These are phyloP conservation scores for Adiantum capillusveneris DNA, from an alignment of 75 land plant species.

Conservation along the genomic window DNA sequence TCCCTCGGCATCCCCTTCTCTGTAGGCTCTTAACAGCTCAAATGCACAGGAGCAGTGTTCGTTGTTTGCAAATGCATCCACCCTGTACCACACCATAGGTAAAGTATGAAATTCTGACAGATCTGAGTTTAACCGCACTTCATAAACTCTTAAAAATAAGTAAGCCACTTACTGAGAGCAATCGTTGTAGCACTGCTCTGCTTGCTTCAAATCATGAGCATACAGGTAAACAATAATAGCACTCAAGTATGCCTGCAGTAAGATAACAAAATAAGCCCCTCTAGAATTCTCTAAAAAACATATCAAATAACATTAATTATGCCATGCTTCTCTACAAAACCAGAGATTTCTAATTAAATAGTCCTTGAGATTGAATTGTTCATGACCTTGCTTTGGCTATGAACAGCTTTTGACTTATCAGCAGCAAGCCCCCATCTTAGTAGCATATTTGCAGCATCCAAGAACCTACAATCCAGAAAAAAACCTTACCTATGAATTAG, in stretches of 20 bases:
- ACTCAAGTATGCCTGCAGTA: constrained; percentile 81
- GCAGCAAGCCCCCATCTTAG: constrained; percentile 91
- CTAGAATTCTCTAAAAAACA: no score
- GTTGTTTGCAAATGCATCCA: constrained; percentile 68
- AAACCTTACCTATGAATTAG: not conserved
- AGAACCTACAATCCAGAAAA: constrained; percentile 36
- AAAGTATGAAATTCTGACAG: not conserved
- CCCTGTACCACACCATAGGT: constrained; percentile 28
- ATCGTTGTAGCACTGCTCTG: constrained; percentile 88
- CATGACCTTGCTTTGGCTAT: constrained; percentile 95
- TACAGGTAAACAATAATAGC: constrained; percentile 88
- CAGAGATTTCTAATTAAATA: no score
- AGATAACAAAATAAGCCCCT: no score
- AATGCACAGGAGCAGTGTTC: constrained; percentile 77
- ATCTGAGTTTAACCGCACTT: no score
- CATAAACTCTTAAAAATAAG: no score
- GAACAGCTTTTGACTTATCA: constrained; percentile 72
- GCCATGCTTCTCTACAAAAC: no score
- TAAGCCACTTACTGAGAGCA: constrained; percentile 88
- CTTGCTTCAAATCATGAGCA: constrained; percentile 79
- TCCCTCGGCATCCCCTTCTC: constrained; percentile 71
- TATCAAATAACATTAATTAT: no score
- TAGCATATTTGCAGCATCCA: constrained; percentile 78
- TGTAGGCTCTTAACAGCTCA: constrained; percentile 72
- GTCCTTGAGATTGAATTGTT: no score